phyloP scores from a whole-genome alignment of 495 filamentous ascomycete genomes.

The Daldinia vernicosa region DNA sequence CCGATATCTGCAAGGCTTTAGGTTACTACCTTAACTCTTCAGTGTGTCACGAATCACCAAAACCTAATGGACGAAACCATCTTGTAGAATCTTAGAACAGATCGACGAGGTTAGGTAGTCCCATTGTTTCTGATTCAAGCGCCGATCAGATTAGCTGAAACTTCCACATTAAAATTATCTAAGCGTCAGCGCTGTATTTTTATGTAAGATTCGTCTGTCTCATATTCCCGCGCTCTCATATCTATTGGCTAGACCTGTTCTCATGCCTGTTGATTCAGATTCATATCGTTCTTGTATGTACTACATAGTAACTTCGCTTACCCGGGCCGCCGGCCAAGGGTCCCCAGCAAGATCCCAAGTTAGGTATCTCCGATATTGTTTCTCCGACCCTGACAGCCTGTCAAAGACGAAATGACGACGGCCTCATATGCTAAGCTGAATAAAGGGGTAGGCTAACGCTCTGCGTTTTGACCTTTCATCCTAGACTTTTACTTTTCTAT shows the following conservation, averaged over 20 bases:
- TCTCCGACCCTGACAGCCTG: conserved; percentile 14
- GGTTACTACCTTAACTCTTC: conserved; percentile 22
- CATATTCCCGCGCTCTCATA: conserved; percentile 26
- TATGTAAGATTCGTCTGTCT: conserved; percentile 32
- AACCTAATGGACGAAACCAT: conserved; percentile 10
- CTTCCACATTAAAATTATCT: conserved; percentile 25
- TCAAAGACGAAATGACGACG: conserved; percentile 40
- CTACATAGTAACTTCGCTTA: conserved; percentile 24
- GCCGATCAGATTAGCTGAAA: conserved; percentile 40
- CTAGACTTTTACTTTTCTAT: conserved; percentile 15
- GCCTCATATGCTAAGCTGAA: conserved; percentile 31
- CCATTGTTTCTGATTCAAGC: conserved; percentile 17
- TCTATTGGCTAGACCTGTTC: conserved; percentile 19
- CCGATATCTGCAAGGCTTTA: conserved; percentile 5
- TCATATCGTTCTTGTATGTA: conserved; percentile 14
- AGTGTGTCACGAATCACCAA: conserved; percentile 8
- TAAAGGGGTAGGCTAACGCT: conserved; percentile 32
- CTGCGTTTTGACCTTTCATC: conserved; percentile 17
- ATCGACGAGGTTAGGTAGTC: conserved; percentile 29
- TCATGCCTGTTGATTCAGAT: conserved; percentile 39
- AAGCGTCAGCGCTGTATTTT: conserved; percentile 8
- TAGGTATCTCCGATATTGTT: conserved; percentile 28
- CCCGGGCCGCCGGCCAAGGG: conserved; percentile 18
- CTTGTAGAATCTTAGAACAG: conserved; percentile 29
- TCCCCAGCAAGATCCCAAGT: conserved; percentile 22